phyloP scores from a whole-genome alignment of 1,139 yeast species.

The Arxiozyma heterogenica region DNA sequence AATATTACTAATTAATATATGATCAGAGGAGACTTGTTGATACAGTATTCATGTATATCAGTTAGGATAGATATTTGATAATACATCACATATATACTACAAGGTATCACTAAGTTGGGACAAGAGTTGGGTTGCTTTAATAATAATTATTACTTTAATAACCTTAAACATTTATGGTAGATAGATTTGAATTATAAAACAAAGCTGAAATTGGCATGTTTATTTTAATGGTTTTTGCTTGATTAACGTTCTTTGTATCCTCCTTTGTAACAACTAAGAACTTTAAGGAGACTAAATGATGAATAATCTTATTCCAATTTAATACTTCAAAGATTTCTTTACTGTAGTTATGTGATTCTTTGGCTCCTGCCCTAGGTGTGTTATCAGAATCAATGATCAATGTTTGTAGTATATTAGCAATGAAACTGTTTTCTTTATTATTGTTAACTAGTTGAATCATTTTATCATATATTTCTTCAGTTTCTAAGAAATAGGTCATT shows the following conservation, averaged over 20 bases:
- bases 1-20: background rate
- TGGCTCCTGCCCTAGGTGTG: background rate
- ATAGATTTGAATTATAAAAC: background rate
- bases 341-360: background rate
- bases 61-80: background rate
- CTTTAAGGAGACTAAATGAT: background rate
- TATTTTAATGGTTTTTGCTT: background rate
- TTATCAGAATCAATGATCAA: background rate
- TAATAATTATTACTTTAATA: too few relatives aligned
- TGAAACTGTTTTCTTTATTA: background rate
- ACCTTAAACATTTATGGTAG: background rate
- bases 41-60: background rate
- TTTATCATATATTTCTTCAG: background rate
- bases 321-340: background rate
- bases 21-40: background rate
- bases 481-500: background rate
- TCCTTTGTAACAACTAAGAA: background rate
- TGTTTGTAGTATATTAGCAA: background rate
- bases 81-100: too few relatives aligned
- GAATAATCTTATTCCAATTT: conserved; percentile 1
- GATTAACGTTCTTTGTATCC: background rate
- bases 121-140: background rate
- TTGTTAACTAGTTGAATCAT: background rate
- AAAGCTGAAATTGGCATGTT: background rate
- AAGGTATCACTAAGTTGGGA: background rate